Conservation (phyloP, 176 grass and related monocot genomes). For the Cenchrus fungigraminus region DNA sequence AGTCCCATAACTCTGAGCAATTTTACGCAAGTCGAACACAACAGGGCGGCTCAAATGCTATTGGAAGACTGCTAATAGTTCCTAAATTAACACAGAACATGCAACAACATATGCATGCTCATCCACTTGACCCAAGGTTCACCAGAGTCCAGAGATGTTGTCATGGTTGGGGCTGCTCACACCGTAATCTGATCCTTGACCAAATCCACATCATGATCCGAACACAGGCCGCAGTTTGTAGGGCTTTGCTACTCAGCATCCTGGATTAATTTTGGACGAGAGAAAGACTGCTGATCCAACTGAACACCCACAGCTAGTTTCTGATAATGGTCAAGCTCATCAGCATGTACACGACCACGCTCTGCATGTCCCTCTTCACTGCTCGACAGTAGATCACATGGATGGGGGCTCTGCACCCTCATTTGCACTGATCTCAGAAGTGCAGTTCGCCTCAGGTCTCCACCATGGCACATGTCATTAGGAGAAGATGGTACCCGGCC, state of each 20-base stretch:
- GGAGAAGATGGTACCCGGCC: slow-evolving; percentile 73
- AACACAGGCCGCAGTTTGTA: slow-evolving; percentile 4
- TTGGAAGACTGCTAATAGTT: neutral
- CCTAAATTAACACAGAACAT: neutral
- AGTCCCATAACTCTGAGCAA: neutral
- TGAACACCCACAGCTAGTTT: slow-evolving; percentile 34
- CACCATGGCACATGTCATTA: slow-evolving; percentile 71
- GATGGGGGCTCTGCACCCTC: slow-evolving; percentile 48
- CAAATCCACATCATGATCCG: slow-evolving; percentile 35
- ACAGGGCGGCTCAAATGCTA: neutral
- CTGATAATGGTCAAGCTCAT: neutral
- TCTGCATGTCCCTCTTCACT: slow-evolving; percentile 39
- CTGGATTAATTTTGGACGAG: slow-evolving; percentile 49
- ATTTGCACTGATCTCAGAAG: slow-evolving; percentile 74
- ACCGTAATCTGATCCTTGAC: slow-evolving; percentile 36
- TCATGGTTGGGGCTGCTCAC: neutral
- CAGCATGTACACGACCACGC: neutral
- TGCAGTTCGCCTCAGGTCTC: slow-evolving; percentile 61
- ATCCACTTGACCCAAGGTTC: neutral
- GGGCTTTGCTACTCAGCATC: slow-evolving; percentile 40
- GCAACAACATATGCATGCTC: neutral
- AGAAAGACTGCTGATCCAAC: slow-evolving; percentile 17
- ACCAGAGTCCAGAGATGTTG: neutral
- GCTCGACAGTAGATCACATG: slow-evolving; percentile 42
- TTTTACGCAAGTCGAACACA: neutral